Evolutionary conservation across 345 rosid species (phyloP).

Genomic region (Dipteronia dyeriana): DNA sequence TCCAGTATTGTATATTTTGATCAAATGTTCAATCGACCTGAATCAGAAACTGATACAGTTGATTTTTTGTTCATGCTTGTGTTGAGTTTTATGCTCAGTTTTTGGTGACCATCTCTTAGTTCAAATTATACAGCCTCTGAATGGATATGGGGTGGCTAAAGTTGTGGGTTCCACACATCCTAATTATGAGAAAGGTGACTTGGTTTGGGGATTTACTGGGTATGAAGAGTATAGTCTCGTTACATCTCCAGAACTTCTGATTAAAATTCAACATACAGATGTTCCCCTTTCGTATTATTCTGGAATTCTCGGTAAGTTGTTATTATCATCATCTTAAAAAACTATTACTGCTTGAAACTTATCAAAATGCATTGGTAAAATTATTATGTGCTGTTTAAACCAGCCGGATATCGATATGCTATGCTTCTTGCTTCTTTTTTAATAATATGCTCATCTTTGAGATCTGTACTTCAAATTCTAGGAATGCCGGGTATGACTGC

Average conservation of each 20-base stretch:
- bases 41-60: no score
- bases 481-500: conserved; percentile 64
- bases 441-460: conserved; percentile 34
- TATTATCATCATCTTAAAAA: neutral
- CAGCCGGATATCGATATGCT: no score
- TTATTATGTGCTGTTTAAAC: conserved; percentile 22
- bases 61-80: no score
- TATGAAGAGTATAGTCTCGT: conserved; percentile 47
- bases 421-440: neutral
- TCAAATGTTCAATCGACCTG: no score
- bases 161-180: conserved; percentile 58
- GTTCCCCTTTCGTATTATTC: conserved; percentile 43
- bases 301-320: conserved; percentile 25
- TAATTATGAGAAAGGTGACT: conserved; percentile 41
- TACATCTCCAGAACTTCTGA: conserved; percentile 27
- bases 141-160: conserved; percentile 60
- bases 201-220: conserved; percentile 37
- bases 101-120: neutral
- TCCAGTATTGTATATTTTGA: neutral
- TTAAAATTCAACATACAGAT: conserved; percentile 45
- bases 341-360: neutral
- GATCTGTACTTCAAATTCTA: conserved; percentile 18
- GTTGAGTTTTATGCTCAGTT: no score
- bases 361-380: neutral
- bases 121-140: conserved; percentile 42